These are phyloP conservation scores for Ophiostoma sp. DNA, from an alignment of 2,329 filamentous ascomycete species.

Conservation along the genomic window DNA sequence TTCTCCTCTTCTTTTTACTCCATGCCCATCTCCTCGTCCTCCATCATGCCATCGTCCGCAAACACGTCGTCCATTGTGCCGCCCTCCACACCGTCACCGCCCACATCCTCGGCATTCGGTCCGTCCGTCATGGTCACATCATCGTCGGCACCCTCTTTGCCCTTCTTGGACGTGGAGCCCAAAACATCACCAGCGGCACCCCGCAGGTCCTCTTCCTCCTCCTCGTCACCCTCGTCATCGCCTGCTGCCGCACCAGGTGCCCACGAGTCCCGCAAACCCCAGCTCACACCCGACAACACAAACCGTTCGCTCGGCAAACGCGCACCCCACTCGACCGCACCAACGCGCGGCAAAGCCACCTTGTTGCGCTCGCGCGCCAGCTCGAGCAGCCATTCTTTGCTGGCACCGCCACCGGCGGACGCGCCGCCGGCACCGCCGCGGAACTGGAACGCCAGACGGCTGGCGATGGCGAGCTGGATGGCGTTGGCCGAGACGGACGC, in stretches of 20 bases:
- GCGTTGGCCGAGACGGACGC: constrained; percentile 65
- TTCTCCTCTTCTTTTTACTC: constrained; percentile 27
- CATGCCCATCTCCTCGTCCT: constrained; percentile 42
- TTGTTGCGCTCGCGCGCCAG: constrained; percentile 71
- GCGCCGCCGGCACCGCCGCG: constrained; percentile 52
- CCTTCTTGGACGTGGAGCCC: neutral
- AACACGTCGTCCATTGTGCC: constrained; percentile 51
- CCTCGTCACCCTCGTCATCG: constrained; percentile 48
- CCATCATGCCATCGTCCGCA: constrained; percentile 38
- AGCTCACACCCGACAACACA: constrained; percentile 64
- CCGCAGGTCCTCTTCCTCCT: constrained; percentile 44
- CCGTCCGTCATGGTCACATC: constrained; percentile 46
- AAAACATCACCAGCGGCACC: constrained; percentile 42
- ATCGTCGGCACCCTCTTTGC: constrained; percentile 40
- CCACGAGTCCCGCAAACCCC: constrained; percentile 64
- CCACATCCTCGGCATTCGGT: constrained; percentile 54
- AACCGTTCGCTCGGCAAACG: constrained; percentile 67
- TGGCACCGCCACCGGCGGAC: constrained; percentile 50
- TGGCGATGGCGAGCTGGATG: constrained; percentile 70
- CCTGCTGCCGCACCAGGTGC: constrained; percentile 45
- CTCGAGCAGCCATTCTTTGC: constrained; percentile 76
- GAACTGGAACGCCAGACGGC: constrained; percentile 69
- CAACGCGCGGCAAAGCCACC: constrained; percentile 62
- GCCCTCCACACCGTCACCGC: constrained; percentile 56
- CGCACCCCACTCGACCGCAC: constrained; percentile 67